These are phyloP conservation scores for Neurospora sp. DNA, from an alignment of 495 filamentous ascomycete species.

Conservation along the genomic window DNA sequence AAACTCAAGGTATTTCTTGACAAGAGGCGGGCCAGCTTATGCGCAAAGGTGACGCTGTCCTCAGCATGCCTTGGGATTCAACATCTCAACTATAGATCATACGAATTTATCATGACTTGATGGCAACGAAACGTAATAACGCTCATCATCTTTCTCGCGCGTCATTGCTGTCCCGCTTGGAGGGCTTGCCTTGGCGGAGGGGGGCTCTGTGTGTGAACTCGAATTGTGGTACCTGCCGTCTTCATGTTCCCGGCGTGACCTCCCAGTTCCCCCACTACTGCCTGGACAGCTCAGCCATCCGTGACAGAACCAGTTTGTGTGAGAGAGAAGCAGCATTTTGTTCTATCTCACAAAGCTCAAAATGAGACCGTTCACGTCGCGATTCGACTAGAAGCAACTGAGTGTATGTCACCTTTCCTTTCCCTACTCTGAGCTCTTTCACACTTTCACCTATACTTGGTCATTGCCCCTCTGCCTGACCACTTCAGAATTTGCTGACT, in stretches of 20 bases:
- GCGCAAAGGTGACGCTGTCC: neutral
- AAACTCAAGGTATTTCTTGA: neutral
- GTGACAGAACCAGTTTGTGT: neutral
- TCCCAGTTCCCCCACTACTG: neutral
- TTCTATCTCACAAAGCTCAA: neutral
- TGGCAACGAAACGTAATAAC: neutral
- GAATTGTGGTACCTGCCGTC: neutral
- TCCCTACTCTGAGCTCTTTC: neutral
- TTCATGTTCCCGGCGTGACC: neutral
- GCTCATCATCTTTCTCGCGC: neutral
- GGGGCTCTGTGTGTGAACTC: neutral
- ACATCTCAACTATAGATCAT: neutral
- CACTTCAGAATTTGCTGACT: neutral
- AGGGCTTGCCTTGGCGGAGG: neutral
- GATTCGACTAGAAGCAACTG: neutral
- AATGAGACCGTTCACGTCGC: neutral
- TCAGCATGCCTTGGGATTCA: neutral
- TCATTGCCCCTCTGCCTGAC: neutral
- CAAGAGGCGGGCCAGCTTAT: neutral
- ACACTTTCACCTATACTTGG: neutral
- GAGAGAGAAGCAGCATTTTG: neutral
- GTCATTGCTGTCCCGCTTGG: neutral
- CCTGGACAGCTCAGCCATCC: neutral
- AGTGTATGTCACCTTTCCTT: neutral
- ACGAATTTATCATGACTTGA: neutral